These are phyloP conservation scores for Solanum stenotomum DNA, from an alignment of 257 asterid species.

Conservation along the genomic window DNA sequence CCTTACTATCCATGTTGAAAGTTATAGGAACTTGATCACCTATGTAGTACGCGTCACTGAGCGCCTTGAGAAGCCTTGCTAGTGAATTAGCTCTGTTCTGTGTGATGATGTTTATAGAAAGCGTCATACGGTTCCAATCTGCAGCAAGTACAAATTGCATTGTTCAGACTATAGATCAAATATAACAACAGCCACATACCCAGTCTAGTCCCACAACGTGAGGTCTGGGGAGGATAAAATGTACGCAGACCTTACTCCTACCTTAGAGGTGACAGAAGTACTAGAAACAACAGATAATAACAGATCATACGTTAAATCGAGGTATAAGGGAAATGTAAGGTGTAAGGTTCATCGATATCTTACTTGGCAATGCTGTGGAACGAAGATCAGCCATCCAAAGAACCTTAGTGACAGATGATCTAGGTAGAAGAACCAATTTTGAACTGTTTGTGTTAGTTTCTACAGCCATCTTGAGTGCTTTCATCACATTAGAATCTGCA, in stretches of 20 bases:
- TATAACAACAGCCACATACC: not conserved
- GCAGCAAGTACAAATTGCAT: conserved; percentile 12
- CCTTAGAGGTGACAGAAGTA: not conserved
- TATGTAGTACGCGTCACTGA: conserved; percentile 56
- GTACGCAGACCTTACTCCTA: not conserved
- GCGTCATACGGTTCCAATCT: conserved; percentile 88
- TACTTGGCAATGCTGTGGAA: conserved; percentile 77
- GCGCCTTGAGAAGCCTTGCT: conserved; percentile 66
- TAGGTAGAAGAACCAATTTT: conserved; percentile 56
- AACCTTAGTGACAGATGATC: conserved; percentile 46
- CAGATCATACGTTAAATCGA: not conserved
- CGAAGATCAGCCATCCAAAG: conserved; percentile 97
- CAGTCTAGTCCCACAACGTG: not conserved
- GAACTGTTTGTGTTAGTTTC: conserved; percentile 35
- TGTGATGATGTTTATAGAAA: conserved; percentile 72
- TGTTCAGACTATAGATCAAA: not conserved
- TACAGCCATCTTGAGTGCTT: conserved; percentile 72
- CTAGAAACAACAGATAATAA: not conserved
- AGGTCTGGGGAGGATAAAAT: rapidly evolving
- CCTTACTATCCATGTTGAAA: conserved; percentile 90
- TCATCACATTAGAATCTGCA: conserved; percentile 49
- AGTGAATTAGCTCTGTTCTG: conserved; percentile 69
- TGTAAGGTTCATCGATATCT: not conserved
- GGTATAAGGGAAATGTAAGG: not conserved
- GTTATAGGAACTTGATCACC: conserved; percentile 74